These are phyloP conservation scores for Gymnopilus junonius DNA, from an alignment of 768 basidiomycete species.

Conservation along the genomic window DNA sequence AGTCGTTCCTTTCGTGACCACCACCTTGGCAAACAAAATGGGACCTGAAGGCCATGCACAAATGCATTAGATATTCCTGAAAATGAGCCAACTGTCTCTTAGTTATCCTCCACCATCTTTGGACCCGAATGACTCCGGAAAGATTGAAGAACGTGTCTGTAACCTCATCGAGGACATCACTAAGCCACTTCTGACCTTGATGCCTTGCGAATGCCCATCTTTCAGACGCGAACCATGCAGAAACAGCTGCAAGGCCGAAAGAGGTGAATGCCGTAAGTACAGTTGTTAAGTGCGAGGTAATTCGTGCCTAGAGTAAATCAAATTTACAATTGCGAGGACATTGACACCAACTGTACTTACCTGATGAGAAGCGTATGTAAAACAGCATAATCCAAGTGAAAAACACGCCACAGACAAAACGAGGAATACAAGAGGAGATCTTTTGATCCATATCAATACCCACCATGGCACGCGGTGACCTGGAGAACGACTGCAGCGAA, in stretches of 20 bases:
- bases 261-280: conserved; percentile 77
- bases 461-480: conserved; percentile 81
- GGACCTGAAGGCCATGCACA: not conserved
- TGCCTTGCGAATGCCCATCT: conserved; percentile 66
- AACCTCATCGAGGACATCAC: conserved; percentile 58
- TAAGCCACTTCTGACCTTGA: conserved; percentile 71
- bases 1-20: conserved; percentile 22
- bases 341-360: conserved; percentile 35
- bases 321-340: not conserved
- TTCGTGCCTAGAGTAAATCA: conserved; percentile 41
- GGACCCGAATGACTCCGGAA: conserved; percentile 24
- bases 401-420: conserved; percentile 86
- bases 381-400: conserved; percentile 76
- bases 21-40: not conserved
- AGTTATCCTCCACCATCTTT: conserved; percentile 6
- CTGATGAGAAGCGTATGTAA: conserved; percentile 76
- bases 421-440: conserved; percentile 81
- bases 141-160: conserved; percentile 37
- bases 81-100: conserved; percentile 11
- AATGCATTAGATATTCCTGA: not conserved
- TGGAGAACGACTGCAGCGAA: conserved; percentile 76
- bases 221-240: conserved; percentile 75
- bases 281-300: conserved; percentile 75
- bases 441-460: conserved; percentile 87
- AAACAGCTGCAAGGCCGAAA: conserved; percentile 72